Evolutionary conservation across 2,329 filamentous ascomycete species (phyloP), one percentile per base, ranked within the genome.

Genomic region (Epichloe sibirici): DNA sequence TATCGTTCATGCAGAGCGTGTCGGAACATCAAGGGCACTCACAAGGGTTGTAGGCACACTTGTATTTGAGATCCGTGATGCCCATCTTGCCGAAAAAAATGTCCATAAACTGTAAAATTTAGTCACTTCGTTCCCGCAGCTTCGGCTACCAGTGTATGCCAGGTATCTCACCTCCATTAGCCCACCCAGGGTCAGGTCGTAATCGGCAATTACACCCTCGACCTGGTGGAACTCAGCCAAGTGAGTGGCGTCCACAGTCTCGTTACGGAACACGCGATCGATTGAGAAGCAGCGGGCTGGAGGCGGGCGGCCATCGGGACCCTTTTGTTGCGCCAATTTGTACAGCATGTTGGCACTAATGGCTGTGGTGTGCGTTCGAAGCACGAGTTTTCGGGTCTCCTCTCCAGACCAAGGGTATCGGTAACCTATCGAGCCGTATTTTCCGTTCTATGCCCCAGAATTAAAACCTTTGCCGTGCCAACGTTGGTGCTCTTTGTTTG

Each of bases 171-270:
- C 54, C 49, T 79, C 88, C 77, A 96, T 95, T 54, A 97, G 75
- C 46, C 90, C 93, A 59, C 93, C 93, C 17, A 97, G 79, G 0
- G 91, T 94, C 57, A 98, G 77, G 38, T 86, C 86, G 68, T 95
- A 97, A 71, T 98, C 93, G 28, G 93, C 93, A 71, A 98, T 97
- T 49, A 98, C 91, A 70, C 93, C 93, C 72, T 98, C 93, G 37
- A 97, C 88, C 68, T 98, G 93, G 73, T 98, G 93, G 78, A 98
- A 98, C 70, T 98, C 93, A 40, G 90, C 90, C 64, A 98, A 72
- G 75, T 98, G 93, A 8, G 93, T 98, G 13, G 90, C 90, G 65
- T 98, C 93, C 54, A 98, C 90, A 3, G 89, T 89, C 72, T 98
- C 93, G 70, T 98, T 98, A 59, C 89, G 83, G 84, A 98, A 98